Conservation (phyloP, 805 yeast genomes). For the Saccharomycopsis amapae region DNA sequence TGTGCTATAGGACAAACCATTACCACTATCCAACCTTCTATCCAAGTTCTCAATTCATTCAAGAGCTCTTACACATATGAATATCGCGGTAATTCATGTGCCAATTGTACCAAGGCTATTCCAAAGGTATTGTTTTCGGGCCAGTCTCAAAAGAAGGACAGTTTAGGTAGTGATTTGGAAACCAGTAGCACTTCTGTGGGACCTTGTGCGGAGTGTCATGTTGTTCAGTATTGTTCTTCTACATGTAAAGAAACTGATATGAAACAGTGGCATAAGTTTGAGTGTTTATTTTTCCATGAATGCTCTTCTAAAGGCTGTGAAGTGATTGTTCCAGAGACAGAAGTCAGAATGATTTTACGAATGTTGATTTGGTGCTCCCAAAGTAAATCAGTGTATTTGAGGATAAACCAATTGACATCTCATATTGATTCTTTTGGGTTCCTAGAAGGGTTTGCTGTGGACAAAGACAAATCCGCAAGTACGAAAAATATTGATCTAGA, state of each 20-base stretch:
- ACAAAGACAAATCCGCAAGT: too few relatives aligned
- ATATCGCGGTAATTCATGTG: slow-evolving; percentile 10
- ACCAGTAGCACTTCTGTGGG: too few relatives aligned
- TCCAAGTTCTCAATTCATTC: slow-evolving; percentile 5
- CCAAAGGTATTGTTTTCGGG: too few relatives aligned
- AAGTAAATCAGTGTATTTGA: slow-evolving; percentile 4
- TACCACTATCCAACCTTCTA: slow-evolving; percentile 5
- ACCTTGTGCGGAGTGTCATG: slow-evolving; percentile 6
- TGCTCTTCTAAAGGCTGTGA: neutral
- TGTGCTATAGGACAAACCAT: slow-evolving; percentile 9
- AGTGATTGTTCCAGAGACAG: neutral
- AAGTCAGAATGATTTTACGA: slow-evolving; percentile 8
- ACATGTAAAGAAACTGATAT: slow-evolving; percentile 6
- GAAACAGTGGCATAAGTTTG: slow-evolving; percentile 7
- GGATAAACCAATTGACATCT: slow-evolving; percentile 7
- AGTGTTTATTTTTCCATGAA: slow-evolving; percentile 10
- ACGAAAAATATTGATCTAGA: too few relatives aligned
- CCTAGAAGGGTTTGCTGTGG: too few relatives aligned
- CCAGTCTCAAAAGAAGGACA: too few relatives aligned
- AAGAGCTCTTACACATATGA: neutral
- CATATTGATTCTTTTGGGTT: slow-evolving; percentile 4
- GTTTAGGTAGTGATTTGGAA: too few relatives aligned
- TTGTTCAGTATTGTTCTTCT: slow-evolving; percentile 6
- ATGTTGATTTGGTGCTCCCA: slow-evolving; percentile 8
- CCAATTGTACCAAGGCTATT: too few relatives aligned